These are phyloP conservation scores for Blumeriella jaapii DNA, from an alignment of 2,329 filamentous ascomycete species.

Conservation along the genomic window DNA sequence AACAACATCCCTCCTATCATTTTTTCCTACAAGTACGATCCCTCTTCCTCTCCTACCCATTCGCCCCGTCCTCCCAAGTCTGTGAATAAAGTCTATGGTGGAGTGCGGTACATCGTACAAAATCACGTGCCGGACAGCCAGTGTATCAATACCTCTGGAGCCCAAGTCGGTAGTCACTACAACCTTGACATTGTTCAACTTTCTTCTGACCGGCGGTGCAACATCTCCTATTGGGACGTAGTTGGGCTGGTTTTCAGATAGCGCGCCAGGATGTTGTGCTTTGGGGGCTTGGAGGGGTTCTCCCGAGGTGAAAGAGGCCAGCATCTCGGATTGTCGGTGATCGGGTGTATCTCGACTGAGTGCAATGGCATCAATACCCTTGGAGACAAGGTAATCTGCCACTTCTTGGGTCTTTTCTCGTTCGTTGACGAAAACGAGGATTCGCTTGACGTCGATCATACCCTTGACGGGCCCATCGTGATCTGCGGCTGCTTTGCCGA, in stretches of 20 bases:
- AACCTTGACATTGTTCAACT: constrained; percentile 69
- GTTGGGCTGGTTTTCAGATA: constrained; percentile 29
- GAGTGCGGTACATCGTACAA: constrained; percentile 97
- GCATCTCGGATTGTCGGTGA: constrained; percentile 63
- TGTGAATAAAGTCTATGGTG: constrained; percentile 96
- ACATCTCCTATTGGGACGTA: constrained; percentile 22
- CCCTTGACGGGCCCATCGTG: constrained; percentile 45
- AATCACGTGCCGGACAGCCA: constrained; percentile 83
- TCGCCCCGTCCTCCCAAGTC: constrained; percentile 78
- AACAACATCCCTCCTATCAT: constrained; percentile 83
- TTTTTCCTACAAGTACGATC: constrained; percentile 79
- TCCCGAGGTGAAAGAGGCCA: constrained; percentile 58
- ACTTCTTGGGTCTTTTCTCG: constrained; percentile 78
- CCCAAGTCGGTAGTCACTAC: constrained; percentile 90
- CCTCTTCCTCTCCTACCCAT: constrained; percentile 87
- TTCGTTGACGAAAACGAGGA: constrained; percentile 95
- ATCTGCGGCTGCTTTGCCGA: constrained; percentile 61
- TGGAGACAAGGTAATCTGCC: constrained; percentile 64
- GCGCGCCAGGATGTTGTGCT: constrained; percentile 28
- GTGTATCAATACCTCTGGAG: constrained; percentile 85
- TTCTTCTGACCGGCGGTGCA: constrained; percentile 20
- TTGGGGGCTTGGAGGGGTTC: constrained; percentile 29
- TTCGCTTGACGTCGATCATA: constrained; percentile 60
- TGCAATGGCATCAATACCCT: constrained; percentile 80
- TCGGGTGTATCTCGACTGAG: constrained; percentile 77